Conservation (phyloP, 768 basidiomycete genomes). For the Lentinula lateritia region DNA sequence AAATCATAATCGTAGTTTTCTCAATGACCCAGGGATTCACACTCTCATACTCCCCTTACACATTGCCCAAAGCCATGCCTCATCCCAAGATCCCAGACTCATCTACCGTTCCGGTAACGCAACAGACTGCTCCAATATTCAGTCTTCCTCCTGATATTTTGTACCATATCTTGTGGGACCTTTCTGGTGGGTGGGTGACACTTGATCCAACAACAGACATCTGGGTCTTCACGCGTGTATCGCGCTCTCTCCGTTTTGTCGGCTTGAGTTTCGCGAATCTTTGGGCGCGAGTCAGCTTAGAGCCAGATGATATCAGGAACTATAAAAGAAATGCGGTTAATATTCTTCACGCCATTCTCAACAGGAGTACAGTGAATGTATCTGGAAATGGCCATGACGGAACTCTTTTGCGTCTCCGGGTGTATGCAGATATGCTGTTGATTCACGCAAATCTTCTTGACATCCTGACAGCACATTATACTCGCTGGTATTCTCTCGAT, state of each 20-base stretch:
- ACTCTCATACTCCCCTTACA: background rate
- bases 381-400: background rate
- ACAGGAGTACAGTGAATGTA: background rate
- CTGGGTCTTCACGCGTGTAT: slow-evolving; percentile 2
- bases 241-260: background rate
- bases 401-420: background rate
- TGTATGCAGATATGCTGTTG: slow-evolving; percentile 1
- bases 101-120: background rate
- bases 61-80: background rate
- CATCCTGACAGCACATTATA: slow-evolving; percentile 1
- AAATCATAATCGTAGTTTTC: background rate
- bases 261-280: background rate
- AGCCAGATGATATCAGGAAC: background rate
- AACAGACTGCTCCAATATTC: background rate
- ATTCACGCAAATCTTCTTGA: slow-evolving; percentile 5
- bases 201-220: slow-evolving; percentile 3
- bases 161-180: background rate
- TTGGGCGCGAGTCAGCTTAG: slow-evolving; percentile 1
- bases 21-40: background rate
- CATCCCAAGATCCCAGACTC: background rate
- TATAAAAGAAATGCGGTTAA: background rate
- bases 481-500: slow-evolving; percentile 2
- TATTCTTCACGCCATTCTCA: background rate
- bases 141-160: background rate
- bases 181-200: background rate